phyloP scores from a whole-genome alignment of 495 filamentous ascomycete species.

The Lasiosphaeria ovina region DNA sequence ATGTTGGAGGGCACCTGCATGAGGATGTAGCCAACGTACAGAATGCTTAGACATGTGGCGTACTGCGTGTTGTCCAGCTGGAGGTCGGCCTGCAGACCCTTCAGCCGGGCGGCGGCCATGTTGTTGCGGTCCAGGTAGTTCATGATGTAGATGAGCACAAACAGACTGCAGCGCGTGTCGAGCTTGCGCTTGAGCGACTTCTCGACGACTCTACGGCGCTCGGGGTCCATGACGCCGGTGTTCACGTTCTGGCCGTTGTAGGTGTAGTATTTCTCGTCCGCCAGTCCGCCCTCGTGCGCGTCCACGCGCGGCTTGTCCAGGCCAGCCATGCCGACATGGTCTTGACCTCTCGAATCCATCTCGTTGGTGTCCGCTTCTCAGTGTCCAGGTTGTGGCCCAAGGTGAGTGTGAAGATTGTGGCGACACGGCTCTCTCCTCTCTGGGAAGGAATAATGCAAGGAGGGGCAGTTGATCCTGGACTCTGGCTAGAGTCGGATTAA shows the following conservation, averaged over 20 bases:
- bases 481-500: no score
- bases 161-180: conserved; percentile 40
- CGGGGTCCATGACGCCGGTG: conserved; percentile 31
- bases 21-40: conserved; percentile 54
- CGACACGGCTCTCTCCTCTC: no score
- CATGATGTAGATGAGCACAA: conserved; percentile 63
- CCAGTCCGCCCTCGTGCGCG: background rate
- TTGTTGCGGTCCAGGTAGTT: conserved; percentile 73
- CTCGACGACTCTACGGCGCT: conserved; percentile 35
- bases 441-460: no score
- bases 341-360: background rate
- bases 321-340: background rate
- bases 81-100: conserved; percentile 45
- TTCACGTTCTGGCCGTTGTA: conserved; percentile 3
- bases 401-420: no score
- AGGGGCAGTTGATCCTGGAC: no score
- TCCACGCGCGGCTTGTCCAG: background rate
- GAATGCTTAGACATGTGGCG: conserved; percentile 40
- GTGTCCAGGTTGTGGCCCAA: no score
- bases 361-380: background rate
- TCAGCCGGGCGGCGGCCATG: conserved; percentile 48
- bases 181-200: conserved; percentile 43
- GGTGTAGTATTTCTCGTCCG: no score
- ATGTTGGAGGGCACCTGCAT: conserved; percentile 49
- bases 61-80: conserved; percentile 39